Conservation (phyloP, 805 yeast species). For the Candida arabinofermentans region DNA sequence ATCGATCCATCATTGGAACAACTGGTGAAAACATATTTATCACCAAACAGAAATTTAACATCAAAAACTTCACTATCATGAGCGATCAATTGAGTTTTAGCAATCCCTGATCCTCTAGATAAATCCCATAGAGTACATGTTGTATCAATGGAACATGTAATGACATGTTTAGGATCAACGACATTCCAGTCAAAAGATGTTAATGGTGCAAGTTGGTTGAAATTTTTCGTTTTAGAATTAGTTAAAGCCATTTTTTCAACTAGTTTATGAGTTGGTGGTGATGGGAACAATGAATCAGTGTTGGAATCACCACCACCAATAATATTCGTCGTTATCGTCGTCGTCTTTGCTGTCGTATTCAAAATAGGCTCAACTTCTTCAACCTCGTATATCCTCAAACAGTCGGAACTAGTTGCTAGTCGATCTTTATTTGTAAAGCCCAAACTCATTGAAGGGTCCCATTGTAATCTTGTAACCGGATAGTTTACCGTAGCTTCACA, state of each 20-base stretch:
- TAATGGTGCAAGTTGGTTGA: conserved; percentile 72
- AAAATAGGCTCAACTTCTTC: conserved; percentile 16
- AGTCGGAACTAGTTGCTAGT: conserved; percentile 69
- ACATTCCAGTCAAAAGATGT: conserved; percentile 94
- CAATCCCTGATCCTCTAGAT: conserved; percentile 52
- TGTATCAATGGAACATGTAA: conserved; percentile 89
- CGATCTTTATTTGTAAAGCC: conserved; percentile 33
- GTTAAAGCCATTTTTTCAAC: conserved; percentile 39
- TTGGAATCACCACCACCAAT: neutral
- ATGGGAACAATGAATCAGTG: too few relatives aligned
- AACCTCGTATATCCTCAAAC: conserved; percentile 48
- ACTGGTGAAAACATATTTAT: conserved; percentile 77
- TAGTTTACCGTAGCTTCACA: conserved; percentile 55
- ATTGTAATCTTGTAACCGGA: conserved; percentile 68
- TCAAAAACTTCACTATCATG: conserved; percentile 95
- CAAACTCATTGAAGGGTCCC: conserved; percentile 54
- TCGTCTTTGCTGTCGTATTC: neutral
- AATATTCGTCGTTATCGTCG: conserved; percentile 3
- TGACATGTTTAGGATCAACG: conserved; percentile 61
- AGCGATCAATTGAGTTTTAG: conserved; percentile 91
- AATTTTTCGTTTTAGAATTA: conserved; percentile 39
- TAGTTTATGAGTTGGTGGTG: conserved; percentile 14
- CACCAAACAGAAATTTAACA: conserved; percentile 74
- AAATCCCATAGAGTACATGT: conserved; percentile 97
- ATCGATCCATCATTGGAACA: conserved; percentile 96